Percentiles rank a stretch among this genome's conserved stretches.
Conservation (phyloP, 2,329 filamentous ascomycete species). For the Falciphora oryzae region DNA sequence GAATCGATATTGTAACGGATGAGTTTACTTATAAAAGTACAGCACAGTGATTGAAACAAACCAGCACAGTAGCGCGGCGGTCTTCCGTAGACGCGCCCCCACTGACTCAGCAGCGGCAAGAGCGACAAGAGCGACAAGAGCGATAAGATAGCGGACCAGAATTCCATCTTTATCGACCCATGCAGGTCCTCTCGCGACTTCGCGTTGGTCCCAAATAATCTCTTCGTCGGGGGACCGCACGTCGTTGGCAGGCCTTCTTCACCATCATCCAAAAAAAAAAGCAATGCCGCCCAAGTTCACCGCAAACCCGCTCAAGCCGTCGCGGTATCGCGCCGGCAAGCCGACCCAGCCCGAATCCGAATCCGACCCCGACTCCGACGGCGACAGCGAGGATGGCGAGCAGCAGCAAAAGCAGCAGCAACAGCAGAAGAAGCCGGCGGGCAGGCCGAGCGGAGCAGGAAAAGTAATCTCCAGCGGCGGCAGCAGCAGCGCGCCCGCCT, state of each 20-base stretch:
- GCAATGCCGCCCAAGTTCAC: constrained; percentile 78
- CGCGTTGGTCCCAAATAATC: not conserved
- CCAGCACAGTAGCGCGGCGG: not conserved
- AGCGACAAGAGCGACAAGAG: not conserved
- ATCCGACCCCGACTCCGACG: constrained; percentile 38
- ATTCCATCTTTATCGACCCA: not conserved
- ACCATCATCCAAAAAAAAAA: constrained; percentile 20
- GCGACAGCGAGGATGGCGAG: constrained; percentile 34
- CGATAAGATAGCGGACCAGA: not conserved
- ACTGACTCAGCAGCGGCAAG: not conserved
- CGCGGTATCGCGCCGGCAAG: constrained; percentile 84
- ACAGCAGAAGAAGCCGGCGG: constrained; percentile 23
- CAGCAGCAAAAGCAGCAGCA: constrained; percentile 20
- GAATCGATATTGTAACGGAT: not conserved
- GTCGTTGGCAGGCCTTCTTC: too few relatives aligned
- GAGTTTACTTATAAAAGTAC: not conserved
- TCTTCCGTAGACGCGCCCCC: too few relatives aligned
- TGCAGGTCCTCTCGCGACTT: too few relatives aligned
- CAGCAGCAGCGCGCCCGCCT: constrained; percentile 14
- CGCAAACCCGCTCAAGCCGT: constrained; percentile 75
- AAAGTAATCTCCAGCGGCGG: constrained; percentile 45
- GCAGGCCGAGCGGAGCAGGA: constrained; percentile 50
- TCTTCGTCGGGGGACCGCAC: not conserved
- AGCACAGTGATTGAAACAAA: not conserved
- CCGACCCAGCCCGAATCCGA: constrained; percentile 44